These are phyloP conservation scores for Corylus americana DNA, from an alignment of 306 rosid genomes.

Conservation along the genomic window DNA sequence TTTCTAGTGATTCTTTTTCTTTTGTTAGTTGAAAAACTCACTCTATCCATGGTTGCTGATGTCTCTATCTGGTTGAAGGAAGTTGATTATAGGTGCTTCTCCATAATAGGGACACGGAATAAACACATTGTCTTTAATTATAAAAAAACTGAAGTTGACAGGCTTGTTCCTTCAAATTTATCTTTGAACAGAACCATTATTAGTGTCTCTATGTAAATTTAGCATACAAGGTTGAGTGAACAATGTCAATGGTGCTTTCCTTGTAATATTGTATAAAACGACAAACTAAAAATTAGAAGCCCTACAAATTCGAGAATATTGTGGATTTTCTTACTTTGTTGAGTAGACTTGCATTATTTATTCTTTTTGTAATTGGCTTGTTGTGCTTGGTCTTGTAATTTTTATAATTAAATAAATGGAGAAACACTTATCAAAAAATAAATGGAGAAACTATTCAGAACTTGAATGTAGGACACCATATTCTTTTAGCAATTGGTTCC, in stretches of 20 bases:
- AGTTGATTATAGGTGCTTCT: constrained; percentile 5
- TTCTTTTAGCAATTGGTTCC: background rate
- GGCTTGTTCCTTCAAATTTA: background rate
- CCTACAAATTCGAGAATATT: background rate
- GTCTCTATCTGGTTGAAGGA: background rate
- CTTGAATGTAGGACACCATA: background rate
- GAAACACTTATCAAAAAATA: background rate
- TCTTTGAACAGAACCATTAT: background rate
- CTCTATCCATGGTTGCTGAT: background rate
- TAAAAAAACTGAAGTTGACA: background rate
- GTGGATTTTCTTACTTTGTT: background rate
- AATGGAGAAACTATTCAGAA: background rate
- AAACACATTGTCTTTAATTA: background rate
- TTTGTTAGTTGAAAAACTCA: background rate
- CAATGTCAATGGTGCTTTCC: background rate
- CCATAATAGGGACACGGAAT: background rate
- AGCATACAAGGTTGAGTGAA: background rate
- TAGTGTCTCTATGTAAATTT: background rate
- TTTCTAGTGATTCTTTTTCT: background rate
- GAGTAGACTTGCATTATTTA: background rate
- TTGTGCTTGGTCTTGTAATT: background rate
- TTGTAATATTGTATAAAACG: background rate
- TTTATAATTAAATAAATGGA: background rate
- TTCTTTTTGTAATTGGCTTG: background rate
- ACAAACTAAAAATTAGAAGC: background rate